A percentile compares a stretch with the other conserved stretches of the same genome.
phyloP scores from a whole-genome alignment of 208 protist genomes.

The Angomonas ambiguus region DNA sequence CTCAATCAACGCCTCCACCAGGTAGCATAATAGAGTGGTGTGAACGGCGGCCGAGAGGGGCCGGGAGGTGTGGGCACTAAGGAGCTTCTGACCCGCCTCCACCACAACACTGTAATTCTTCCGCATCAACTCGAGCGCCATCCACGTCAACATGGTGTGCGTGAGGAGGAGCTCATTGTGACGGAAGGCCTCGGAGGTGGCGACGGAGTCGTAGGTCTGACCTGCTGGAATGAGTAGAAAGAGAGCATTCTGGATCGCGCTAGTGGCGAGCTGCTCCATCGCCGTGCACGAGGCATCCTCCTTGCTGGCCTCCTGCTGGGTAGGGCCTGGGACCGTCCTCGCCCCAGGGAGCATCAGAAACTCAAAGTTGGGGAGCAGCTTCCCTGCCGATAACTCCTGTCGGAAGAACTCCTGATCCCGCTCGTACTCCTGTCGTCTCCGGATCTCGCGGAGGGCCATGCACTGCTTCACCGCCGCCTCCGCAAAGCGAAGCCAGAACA shows the following conservation, averaged over 20 bases:
- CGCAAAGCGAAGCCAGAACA: constrained; percentile 82
- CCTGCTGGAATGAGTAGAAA: constrained; percentile 65
- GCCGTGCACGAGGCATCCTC: constrained; percentile 22
- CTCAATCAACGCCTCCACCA: constrained; percentile 77
- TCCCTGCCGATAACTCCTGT: constrained; percentile 55
- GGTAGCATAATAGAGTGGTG: constrained; percentile 72
- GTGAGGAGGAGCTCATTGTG: constrained; percentile 51
- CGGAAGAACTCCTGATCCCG: constrained; percentile 62
- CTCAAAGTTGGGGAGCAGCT: constrained; percentile 76
- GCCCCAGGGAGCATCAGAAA: constrained; percentile 75
- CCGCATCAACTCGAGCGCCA: constrained; percentile 61
- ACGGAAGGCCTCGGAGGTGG: constrained; percentile 53
- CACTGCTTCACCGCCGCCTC: constrained; percentile 68
- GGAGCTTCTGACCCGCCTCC: constrained; percentile 66
- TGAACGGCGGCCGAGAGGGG: constrained; percentile 59
- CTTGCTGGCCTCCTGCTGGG: constrained; percentile 18
- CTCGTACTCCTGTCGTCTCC: constrained; percentile 59
- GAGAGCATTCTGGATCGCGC: constrained; percentile 77
- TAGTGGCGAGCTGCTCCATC: constrained; percentile 46
- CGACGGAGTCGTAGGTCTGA: constrained; percentile 41
- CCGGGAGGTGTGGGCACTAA: constrained; percentile 52
- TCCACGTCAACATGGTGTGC: constrained; percentile 79
- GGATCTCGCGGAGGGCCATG: constrained; percentile 33
- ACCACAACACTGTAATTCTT: constrained; percentile 74
- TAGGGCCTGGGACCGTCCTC: constrained; percentile 30